phyloP scores from a whole-genome alignment of 129 eudicot genomes.

The Ambrosia trifida region DNA sequence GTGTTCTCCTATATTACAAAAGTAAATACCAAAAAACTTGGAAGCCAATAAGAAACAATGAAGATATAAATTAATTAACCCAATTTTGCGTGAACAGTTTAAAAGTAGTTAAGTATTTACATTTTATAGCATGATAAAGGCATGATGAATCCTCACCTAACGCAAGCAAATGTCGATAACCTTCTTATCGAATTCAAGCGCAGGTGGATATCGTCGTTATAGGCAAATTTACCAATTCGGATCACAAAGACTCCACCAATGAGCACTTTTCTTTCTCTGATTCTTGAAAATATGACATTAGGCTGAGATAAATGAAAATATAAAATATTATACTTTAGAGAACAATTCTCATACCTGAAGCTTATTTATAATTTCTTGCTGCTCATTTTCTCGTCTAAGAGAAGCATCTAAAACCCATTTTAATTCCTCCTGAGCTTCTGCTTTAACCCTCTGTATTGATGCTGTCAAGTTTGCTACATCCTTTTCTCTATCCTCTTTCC shows the following conservation, averaged over 20 bases:
- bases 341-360: constrained; percentile 66
- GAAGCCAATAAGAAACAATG: too few relatives aligned
- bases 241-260: constrained; percentile 69
- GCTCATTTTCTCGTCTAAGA: constrained; percentile 77
- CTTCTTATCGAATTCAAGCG: too few relatives aligned
- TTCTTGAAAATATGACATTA: constrained; percentile 48
- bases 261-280: constrained; percentile 75
- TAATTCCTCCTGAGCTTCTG: constrained; percentile 87
- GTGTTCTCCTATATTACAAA: too few relatives aligned
- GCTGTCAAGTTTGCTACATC: constrained; percentile 61
- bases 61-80: too few relatives aligned
- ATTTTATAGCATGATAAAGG: too few relatives aligned
- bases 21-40: too few relatives aligned
- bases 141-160: too few relatives aligned
- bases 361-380: constrained; percentile 81
- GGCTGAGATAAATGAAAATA: neutral
- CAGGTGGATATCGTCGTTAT: too few relatives aligned
- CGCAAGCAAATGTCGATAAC: too few relatives aligned
- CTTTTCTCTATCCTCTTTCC: constrained; percentile 84
- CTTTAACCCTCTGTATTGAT: constrained; percentile 67
- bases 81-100: too few relatives aligned
- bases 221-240: constrained; percentile 64
- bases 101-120: too few relatives aligned
- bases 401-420: constrained; percentile 64
- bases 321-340: constrained; percentile 5